Percentiles rank a stretch among this genome's conserved stretches.
Conservation (phyloP, 2,329 filamentous ascomycete genomes). For the Dissoconium aciculare region DNA sequence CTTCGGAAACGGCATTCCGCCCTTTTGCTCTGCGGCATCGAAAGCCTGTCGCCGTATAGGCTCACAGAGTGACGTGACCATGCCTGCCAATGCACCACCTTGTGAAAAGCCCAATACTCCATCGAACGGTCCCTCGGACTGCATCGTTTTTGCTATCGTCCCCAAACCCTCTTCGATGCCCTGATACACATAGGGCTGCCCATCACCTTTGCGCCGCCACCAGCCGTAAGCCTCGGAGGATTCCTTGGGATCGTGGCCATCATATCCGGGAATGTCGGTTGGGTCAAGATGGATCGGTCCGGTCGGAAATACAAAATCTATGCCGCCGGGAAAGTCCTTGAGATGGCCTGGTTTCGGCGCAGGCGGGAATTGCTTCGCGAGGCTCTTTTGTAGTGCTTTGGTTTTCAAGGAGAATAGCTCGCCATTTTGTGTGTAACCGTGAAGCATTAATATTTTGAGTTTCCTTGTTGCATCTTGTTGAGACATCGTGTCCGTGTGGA, state of each 20-base stretch:
- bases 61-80: slow-evolving; percentile 62
- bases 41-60: slow-evolving; percentile 35
- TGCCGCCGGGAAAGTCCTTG: slow-evolving; percentile 23
- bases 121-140: slow-evolving; percentile 53
- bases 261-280: slow-evolving; percentile 45
- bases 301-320: slow-evolving; percentile 35
- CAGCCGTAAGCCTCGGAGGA: slow-evolving; percentile 57
- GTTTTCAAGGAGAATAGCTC: slow-evolving; percentile 76
- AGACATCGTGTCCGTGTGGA: too few species aligned
- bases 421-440: slow-evolving; percentile 81
- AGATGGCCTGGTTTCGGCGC: slow-evolving; percentile 35
- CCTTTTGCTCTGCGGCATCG: slow-evolving; percentile 23
- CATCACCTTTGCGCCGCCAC: slow-evolving; percentile 58
- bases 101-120: slow-evolving; percentile 74
- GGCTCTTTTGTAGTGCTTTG: slow-evolving; percentile 66
- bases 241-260: slow-evolving; percentile 16
- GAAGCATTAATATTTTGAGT: slow-evolving; percentile 37
- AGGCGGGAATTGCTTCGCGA: slow-evolving; percentile 56
- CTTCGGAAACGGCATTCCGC: slow-evolving; percentile 39
- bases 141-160: slow-evolving; percentile 46
- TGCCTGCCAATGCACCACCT: slow-evolving; percentile 55
- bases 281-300: slow-evolving; percentile 29
- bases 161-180: slow-evolving; percentile 55
- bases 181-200: slow-evolving; percentile 42
- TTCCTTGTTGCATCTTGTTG: too few species aligned